phyloP scores from a whole-genome alignment of 257 asterid genomes.

The Rhazya stricta region DNA sequence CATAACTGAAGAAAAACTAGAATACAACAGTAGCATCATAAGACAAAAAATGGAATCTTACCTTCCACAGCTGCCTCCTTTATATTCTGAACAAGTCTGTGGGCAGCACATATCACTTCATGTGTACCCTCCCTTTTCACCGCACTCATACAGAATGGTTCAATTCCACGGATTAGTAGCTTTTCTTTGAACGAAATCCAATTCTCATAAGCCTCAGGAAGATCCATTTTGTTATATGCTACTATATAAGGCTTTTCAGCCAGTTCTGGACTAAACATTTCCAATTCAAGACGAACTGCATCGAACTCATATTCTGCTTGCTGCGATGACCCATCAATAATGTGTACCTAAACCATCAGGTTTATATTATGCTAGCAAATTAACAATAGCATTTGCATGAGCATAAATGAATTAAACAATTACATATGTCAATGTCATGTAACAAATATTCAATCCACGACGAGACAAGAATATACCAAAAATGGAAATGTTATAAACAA shows the following conservation, averaged over 20 bases:
- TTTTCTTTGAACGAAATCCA: conserved; percentile 68
- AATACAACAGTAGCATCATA: background rate
- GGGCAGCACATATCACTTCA: conserved; percentile 65
- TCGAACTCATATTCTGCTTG: conserved; percentile 93
- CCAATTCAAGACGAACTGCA: conserved; percentile 97
- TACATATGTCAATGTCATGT: background rate
- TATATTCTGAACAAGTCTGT: conserved; percentile 48
- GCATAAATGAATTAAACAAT: conserved; percentile 2
- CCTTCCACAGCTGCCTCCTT: conserved; percentile 41
- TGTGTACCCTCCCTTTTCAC: conserved; percentile 73
- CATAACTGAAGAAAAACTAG: background rate
- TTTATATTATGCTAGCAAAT: conserved; percentile 26
- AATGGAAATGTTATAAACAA: background rate
- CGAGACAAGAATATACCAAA: background rate
- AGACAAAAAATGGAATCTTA: conserved; percentile 21
- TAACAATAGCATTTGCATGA: conserved; percentile 4
- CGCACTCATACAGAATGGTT: conserved; percentile 90
- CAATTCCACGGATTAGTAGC: conserved; percentile 57
- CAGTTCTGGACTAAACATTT: conserved; percentile 91
- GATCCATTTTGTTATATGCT: conserved; percentile 90
- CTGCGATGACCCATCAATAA: conserved; percentile 86
- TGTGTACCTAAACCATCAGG: conserved; percentile 59
- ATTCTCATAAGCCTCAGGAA: conserved; percentile 74
- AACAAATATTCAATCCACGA: background rate
- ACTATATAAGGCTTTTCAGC: conserved; percentile 80